phyloP scores from a whole-genome alignment of 2,329 filamentous ascomycete genomes.

The Cladosporium halotolerans region DNA sequence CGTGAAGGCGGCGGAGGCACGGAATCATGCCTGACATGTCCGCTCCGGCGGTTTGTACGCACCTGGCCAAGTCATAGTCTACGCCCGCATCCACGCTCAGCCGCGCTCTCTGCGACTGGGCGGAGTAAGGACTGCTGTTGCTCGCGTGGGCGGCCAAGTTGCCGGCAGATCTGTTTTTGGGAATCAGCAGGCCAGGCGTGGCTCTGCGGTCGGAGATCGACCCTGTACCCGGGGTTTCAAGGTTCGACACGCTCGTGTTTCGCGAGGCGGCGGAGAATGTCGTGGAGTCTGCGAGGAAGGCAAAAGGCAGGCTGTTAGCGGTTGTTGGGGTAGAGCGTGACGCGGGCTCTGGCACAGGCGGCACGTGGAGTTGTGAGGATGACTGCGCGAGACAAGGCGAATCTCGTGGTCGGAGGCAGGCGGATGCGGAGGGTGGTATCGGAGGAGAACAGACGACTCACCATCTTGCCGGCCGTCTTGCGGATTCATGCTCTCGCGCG shows the following conservation, averaged over 20 bases:
- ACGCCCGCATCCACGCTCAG: conserved; percentile 7
- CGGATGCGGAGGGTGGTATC: background rate
- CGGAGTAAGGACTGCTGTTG: background rate
- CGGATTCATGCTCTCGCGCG: conserved; percentile 12
- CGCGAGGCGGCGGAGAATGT: conserved; percentile 4
- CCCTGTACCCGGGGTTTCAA: conserved; percentile 4
- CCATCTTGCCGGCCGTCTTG: conserved; percentile 9
- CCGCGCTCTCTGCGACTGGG: conserved; percentile 7
- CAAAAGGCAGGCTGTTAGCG: background rate
- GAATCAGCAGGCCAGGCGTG: conserved; percentile 8
- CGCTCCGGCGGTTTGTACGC: background rate
- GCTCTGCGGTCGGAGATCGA: conserved; percentile 10
- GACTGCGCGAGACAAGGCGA: conserved; percentile 3
- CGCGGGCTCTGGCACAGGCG: background rate
- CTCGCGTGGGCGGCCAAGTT: conserved; percentile 2
- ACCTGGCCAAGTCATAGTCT: conserved; percentile 12
- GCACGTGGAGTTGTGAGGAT: conserved; percentile 5
- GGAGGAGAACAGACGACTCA: background rate
- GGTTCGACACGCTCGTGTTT: conserved; percentile 1
- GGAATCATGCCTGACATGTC: background rate
- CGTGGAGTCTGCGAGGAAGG: conserved; percentile 3
- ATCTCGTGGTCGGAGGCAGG: background rate
- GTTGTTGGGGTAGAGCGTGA: background rate
- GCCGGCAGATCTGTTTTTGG: conserved; percentile 8
- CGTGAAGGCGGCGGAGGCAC: background rate